Conservation (phyloP, 208 protist genomes). For the Crithidia acanthocephali region DNA sequence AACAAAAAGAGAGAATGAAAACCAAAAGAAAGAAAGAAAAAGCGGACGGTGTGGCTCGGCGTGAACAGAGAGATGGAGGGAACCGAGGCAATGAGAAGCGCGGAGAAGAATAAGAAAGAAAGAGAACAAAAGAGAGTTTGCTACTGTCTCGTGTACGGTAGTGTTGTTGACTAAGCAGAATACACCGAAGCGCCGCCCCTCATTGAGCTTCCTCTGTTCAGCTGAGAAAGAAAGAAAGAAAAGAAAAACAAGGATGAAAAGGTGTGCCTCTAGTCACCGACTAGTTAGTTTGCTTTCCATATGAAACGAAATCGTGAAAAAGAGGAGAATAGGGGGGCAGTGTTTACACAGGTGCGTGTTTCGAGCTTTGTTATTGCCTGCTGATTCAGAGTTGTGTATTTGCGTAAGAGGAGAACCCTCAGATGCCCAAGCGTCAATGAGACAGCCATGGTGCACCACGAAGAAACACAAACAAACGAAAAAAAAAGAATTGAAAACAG, state of each 20-base stretch:
- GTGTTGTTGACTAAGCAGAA: neutral
- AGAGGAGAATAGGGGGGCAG: slow-evolving; percentile 20
- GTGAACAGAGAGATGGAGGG: no score
- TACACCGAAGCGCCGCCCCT: neutral
- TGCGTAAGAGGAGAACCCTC: neutral
- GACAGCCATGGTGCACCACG: neutral
- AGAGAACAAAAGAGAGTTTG: no score
- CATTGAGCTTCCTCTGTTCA: no score
- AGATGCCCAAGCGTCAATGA: neutral
- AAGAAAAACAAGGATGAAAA: slow-evolving; percentile 10
- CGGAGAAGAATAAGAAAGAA: no score
- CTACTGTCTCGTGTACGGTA: neutral
- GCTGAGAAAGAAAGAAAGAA: neutral
- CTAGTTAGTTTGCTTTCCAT: neutral
- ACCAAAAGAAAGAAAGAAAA: slow-evolving; percentile 5
- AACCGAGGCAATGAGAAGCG: no score
- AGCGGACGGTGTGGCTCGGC: neutral
- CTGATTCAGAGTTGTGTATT: neutral
- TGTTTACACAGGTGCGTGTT: neutral
- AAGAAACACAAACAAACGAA: neutral
- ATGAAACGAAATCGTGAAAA: slow-evolving; percentile 17
- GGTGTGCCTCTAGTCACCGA: neutral
- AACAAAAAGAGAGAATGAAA: neutral
- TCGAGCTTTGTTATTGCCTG: neutral
- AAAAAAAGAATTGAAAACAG: slow-evolving; percentile 10